Base-by-base conservation (phyloP, 1,284 basidiomycete species). In the Fomitopsis pinicola region DNA sequence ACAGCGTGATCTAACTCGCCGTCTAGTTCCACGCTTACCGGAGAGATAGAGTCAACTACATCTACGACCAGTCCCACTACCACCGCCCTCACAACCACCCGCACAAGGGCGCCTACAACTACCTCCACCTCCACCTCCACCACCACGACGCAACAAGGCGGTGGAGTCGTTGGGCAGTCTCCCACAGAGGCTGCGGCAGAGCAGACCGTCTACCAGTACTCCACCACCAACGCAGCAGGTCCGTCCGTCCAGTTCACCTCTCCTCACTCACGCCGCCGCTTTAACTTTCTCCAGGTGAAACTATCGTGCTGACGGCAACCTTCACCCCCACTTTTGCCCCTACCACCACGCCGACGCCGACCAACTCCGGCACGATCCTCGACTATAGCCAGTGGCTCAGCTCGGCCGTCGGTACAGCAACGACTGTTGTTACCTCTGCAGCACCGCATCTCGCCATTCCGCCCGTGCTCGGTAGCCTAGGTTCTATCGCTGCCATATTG, bases 261-360 rank as follows among this genome's bases (percentile, higher is more conserved):
- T 45, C 38, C 45, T 22, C 33, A 40, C n/a, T 28, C 15, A 17
- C 22, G 19, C 12, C 54, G 26, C 40, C 26, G n/a, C 57, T n/a
- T n/a, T 44, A 8, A 10, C 35, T 42, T 38, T 42, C 42, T 38
- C 2, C 54, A 73, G 72, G 71, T 36, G 62, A 79, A n/a, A 78
- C 79, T 2, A 74, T 75, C 17, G 75, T 72, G 0, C 19, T 83
- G 38, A 64, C 71, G 14, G 87, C 79, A 61, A 76, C 76, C 10
- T 91, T 88, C 69, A 86, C 81, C 0, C 86, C 88, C 3, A 80
- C 82, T 4, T 82, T 78, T 46, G 78, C 81, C 9, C 65, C 72
- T 0, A 79, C 80, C 3, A 71, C 73, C 0, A 71, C 75, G 0
- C 72, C 78, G 5, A 68, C 66, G 1, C 65, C 75, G 14, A 68